phyloP scores from a whole-genome alignment of 1,139 yeast species.

The Saccharomyces hybrid region DNA sequence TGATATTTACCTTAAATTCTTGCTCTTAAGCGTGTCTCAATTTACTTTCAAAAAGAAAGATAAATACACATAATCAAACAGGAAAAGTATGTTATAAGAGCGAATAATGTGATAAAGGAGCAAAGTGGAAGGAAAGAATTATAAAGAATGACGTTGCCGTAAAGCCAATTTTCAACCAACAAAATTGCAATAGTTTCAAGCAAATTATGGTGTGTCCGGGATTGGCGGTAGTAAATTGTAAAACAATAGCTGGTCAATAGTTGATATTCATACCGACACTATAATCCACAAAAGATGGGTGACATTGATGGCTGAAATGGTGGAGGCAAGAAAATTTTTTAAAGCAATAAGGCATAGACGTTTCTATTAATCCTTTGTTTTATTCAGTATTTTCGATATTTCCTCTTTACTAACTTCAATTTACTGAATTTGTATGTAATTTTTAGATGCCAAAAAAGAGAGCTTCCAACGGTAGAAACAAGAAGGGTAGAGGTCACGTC shows the following conservation, averaged over 20 bases:
- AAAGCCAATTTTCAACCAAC: not conserved
- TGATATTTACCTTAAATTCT: not conserved
- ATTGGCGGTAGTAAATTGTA: not conserved
- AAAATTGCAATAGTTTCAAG: not conserved
- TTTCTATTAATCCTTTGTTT: not conserved
- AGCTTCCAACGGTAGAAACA: slow-evolving; percentile 99
- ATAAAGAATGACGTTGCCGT: not conserved
- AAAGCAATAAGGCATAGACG: not conserved
- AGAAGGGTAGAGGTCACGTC: slow-evolving; percentile 99
- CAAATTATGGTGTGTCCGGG: not conserved
- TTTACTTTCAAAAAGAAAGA: not conserved
- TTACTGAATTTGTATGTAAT: slow-evolving; percentile 11
- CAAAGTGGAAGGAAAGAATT: not conserved
- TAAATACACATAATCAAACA: not conserved
- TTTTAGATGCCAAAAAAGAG: slow-evolving; percentile 98
- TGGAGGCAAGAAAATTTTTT: not conserved
- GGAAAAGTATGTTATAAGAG: not conserved
- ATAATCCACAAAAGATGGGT: not conserved
- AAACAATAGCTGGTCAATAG: not conserved
- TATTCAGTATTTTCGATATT: not conserved
- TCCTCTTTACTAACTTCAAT: not conserved
- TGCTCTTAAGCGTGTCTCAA: not conserved
- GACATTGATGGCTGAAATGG: not conserved
- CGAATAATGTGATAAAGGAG: not conserved
- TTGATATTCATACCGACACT: not conserved